These are phyloP conservation scores for Sicyos baderoa DNA, from an alignment of 306 rosid genomes.

Conservation along the genomic window DNA sequence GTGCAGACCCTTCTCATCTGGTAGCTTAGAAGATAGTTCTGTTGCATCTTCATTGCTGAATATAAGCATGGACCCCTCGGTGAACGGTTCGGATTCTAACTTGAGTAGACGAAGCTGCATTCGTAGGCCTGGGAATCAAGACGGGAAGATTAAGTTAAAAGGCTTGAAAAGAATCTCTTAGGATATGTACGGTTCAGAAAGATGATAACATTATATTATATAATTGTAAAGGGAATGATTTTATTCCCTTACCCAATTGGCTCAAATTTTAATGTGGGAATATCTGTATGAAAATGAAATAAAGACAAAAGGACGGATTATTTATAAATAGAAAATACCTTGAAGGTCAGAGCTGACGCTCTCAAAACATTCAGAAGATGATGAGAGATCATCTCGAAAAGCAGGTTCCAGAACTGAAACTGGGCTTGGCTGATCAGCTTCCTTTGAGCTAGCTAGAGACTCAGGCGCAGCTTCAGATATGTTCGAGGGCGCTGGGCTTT, in stretches of 20 bases:
- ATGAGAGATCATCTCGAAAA: conserved; percentile 64
- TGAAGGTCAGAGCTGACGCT: conserved; percentile 76
- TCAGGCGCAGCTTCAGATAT: conserved; percentile 37
- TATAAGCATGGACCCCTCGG: conserved; percentile 46
- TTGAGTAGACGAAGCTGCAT: conserved; percentile 87
- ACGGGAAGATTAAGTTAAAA: background rate
- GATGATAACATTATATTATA: background rate
- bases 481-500: conserved; percentile 28
- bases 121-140: conserved; percentile 56
- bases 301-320: background rate
- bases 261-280: background rate
- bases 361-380: conserved; percentile 86
- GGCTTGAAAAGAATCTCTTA: background rate
- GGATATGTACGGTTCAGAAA: background rate
- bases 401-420: conserved; percentile 82
- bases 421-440: conserved; percentile 93
- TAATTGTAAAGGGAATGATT: background rate
- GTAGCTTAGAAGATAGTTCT: conserved; percentile 29
- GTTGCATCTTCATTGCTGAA: conserved; percentile 64
- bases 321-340: conserved; percentile 34
- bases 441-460: conserved; percentile 54
- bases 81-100: conserved; percentile 55
- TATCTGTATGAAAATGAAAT: background rate
- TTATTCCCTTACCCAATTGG: background rate
- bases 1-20: conserved; percentile 22